These are phyloP conservation scores for Coemansia sp. DNA, from an alignment of 192 early-diverging fungal species.

Conservation along the genomic window DNA sequence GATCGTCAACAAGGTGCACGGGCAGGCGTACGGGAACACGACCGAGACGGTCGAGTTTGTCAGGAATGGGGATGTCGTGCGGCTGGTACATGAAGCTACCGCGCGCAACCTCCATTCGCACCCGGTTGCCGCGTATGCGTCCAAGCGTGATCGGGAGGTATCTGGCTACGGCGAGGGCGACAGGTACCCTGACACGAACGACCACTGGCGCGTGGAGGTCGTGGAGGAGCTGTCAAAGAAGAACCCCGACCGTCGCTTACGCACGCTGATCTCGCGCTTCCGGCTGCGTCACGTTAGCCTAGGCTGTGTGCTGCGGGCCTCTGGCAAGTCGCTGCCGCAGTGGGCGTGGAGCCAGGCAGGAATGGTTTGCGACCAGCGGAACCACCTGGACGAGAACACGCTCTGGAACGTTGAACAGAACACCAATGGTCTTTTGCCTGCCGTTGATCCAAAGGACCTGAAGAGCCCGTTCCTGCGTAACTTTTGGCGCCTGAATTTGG, in stretches of 20 bases:
- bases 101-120: constrained; percentile 83
- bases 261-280: constrained; percentile 75
- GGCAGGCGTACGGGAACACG: constrained; percentile 9
- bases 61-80: constrained; percentile 72
- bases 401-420: constrained; percentile 95
- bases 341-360: constrained; percentile 97
- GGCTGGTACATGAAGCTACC: constrained; percentile 71
- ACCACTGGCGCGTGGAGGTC: constrained; percentile 86
- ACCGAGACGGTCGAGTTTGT: constrained; percentile 57
- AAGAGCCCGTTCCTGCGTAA: constrained; percentile 74
- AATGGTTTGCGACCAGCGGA: constrained; percentile 75
- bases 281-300: constrained; percentile 65
- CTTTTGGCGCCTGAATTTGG: constrained; percentile 85
- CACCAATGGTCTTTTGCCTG: constrained; percentile 68
- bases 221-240: constrained; percentile 56
- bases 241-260: constrained; percentile 49
- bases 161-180: constrained; percentile 73
- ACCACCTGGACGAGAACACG: constrained; percentile 56
- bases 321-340: constrained; percentile 75
- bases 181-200: constrained; percentile 69
- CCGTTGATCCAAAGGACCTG: constrained; percentile 57
- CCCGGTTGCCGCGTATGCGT: constrained; percentile 65
- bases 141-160: constrained; percentile 77
- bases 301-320: constrained; percentile 73
- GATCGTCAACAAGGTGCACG: constrained; percentile 64